Evolutionary conservation across 345 rosid genomes (phyloP).

Genomic region (Dipteronia sinensis): DNA sequence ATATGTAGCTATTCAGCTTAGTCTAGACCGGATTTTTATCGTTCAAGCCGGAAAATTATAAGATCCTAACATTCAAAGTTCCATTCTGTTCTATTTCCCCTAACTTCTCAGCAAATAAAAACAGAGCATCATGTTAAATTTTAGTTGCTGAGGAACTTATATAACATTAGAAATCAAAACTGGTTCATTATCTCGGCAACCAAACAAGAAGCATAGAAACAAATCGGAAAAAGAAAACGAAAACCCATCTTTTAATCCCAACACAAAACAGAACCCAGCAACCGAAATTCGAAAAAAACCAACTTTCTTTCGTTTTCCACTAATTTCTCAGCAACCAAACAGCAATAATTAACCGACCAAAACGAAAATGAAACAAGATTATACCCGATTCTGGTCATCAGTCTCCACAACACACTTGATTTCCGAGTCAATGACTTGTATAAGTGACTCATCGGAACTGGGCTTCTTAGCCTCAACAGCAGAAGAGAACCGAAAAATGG

Average conservation of each 20-base stretch:
- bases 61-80: not conserved
- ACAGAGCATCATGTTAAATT: not conserved
- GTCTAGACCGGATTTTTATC: no score
- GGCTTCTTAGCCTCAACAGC: slow-evolving; percentile 37
- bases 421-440: slow-evolving; percentile 64
- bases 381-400: slow-evolving; percentile 59
- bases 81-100: not conserved
- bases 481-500: slow-evolving; percentile 34
- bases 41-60: no score
- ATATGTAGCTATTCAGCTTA: no score
- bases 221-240: no score
- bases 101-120: not conserved
- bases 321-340: not conserved
- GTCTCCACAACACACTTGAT: slow-evolving; percentile 61
- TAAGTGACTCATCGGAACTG: slow-evolving; percentile 55
- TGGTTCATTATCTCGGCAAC: not conserved
- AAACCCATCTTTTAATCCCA: no score
- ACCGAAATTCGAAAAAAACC: not conserved
- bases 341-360: not conserved
- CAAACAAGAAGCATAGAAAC: not conserved
- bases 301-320: not conserved
- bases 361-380: not conserved
- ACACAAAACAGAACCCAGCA: not conserved
- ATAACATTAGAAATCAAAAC: not conserved
- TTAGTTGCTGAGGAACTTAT: not conserved